phyloP scores from a whole-genome alignment of 129 eudicot genomes.

The Heracleum sosnowskyi region DNA sequence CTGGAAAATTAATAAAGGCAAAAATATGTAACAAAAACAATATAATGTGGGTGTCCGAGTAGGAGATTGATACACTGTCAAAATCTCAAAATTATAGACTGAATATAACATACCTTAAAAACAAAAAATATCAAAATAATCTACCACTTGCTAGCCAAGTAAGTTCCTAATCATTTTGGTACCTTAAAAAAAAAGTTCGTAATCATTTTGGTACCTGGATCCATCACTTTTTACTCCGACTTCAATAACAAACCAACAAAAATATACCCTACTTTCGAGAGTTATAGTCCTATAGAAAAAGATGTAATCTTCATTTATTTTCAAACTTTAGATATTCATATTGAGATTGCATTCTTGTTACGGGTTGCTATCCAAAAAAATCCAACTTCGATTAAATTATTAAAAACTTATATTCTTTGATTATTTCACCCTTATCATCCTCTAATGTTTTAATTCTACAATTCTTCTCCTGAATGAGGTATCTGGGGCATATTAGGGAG shows the following conservation, averaged over 20 bases:
- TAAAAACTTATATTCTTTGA: background rate
- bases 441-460: no score
- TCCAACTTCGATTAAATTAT: background rate
- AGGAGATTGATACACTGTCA: background rate
- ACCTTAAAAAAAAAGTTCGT: no score
- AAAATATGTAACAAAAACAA: background rate
- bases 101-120: background rate
- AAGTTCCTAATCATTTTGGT: background rate
- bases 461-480: no score
- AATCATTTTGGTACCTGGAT: background rate
- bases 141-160: background rate
- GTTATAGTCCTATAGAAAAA: background rate
- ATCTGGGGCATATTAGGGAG: no score
- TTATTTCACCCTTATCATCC: background rate
- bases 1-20: slow-evolving; percentile 27
- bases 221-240: background rate
- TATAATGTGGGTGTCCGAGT: background rate
- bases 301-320: background rate
- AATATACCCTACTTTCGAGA: no score
- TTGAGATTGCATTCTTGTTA: background rate
- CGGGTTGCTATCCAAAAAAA: background rate
- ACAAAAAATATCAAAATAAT: background rate
- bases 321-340: background rate
- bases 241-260: no score
- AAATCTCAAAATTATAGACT: background rate